Conservation (phyloP, 768 basidiomycete species). For the Leccinum arenicola region DNA sequence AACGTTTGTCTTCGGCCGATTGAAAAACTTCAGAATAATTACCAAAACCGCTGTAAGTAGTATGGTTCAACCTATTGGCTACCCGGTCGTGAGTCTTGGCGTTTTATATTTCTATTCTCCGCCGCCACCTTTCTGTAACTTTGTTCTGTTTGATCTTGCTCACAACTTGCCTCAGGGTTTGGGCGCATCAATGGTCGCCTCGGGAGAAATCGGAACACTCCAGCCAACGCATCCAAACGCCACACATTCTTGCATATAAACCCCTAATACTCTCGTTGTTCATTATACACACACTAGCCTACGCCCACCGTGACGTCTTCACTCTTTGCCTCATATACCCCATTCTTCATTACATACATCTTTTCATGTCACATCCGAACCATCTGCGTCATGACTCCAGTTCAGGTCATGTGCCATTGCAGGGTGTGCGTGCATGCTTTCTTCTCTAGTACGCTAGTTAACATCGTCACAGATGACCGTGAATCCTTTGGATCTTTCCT, state of each 20-base stretch:
- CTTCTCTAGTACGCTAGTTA: background rate
- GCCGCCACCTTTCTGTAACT: background rate
- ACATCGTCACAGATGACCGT: slow-evolving; percentile 1
- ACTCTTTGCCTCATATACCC: background rate
- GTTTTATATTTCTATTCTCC: background rate
- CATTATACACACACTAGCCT: background rate
- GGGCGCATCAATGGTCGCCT: background rate
- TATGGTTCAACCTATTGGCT: background rate
- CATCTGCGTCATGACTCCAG: background rate
- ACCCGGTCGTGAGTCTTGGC: background rate
- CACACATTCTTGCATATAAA: background rate
- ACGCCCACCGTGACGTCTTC: background rate
- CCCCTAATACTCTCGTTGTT: background rate
- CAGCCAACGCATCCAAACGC: background rate
- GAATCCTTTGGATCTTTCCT: background rate
- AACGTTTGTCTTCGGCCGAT: background rate
- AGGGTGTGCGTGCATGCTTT: slow-evolving; percentile 8
- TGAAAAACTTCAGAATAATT: too few relatives aligned
- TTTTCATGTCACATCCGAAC: slow-evolving; percentile 3
- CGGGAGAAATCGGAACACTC: background rate
- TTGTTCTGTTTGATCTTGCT: background rate
- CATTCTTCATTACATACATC: background rate
- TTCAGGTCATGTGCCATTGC: background rate
- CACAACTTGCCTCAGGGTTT: background rate
- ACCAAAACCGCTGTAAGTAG: too few relatives aligned